A percentile compares a stretch with the other conserved stretches of the same genome.
Conservation (phyloP, 2,329 filamentous ascomycete species). For the Trichophyton schoenleinii region DNA sequence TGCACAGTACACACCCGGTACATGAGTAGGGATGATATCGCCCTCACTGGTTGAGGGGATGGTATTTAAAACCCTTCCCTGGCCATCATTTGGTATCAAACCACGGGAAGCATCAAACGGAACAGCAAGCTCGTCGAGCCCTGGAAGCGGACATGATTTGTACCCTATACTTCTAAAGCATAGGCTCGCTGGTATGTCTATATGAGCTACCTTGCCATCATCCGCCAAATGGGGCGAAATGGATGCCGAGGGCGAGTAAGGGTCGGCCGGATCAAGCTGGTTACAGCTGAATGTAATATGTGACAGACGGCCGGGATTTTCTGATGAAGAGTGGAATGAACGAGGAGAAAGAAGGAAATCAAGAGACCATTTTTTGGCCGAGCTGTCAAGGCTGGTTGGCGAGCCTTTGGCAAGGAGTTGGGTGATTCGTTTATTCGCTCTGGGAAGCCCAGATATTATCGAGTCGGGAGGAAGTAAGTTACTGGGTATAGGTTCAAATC, state of each 20-base stretch:
- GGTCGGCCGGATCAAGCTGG: constrained; percentile 36
- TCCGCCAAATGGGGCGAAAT: constrained; percentile 24
- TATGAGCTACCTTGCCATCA: constrained; percentile 23
- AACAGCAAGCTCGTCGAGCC: constrained; percentile 60
- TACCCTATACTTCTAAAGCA: constrained; percentile 96
- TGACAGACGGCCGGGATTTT: constrained; percentile 41
- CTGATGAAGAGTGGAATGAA: constrained; percentile 46
- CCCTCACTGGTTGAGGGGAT: constrained; percentile 9
- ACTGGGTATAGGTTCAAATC: constrained; percentile 56
- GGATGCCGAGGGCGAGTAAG: constrained; percentile 40
- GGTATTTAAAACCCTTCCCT: constrained; percentile 54
- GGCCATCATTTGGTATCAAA: constrained; percentile 68
- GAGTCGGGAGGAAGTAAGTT: constrained; percentile 50
- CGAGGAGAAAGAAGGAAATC: constrained; percentile 73
- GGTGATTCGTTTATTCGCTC: constrained; percentile 63
- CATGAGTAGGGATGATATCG: constrained; percentile 22
- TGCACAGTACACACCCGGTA: constrained; percentile 75
- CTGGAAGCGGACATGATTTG: constrained; percentile 63
- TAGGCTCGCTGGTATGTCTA: constrained; percentile 45
- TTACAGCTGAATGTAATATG: constrained; percentile 54
- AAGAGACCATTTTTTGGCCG: constrained; percentile 64
- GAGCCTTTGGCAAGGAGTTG: constrained; percentile 72
- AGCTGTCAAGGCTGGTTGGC: constrained; percentile 34
- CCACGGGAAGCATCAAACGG: constrained; percentile 64
- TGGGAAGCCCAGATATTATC: constrained; percentile 56